Conservation (phyloP, 1,139 yeast genomes). For the Hyphopichia pseudoburtonii region DNA sequence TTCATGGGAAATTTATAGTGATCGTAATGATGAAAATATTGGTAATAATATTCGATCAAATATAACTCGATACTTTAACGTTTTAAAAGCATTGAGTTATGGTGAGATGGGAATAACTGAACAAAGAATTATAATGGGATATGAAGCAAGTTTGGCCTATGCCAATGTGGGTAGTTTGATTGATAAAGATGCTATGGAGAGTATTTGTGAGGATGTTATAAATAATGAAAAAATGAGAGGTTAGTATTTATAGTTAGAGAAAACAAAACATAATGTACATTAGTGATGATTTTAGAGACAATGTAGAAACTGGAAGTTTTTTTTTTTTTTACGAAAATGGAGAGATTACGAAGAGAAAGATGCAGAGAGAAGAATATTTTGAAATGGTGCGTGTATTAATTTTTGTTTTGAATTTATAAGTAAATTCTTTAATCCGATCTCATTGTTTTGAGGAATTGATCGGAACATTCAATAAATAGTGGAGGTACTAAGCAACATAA, state of each 20-base stretch:
- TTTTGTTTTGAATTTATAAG: no score
- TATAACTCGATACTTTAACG: conserved; percentile 82
- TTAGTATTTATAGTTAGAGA: not conserved
- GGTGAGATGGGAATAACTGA: conserved; percentile 89
- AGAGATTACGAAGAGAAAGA: no score
- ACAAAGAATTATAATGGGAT: conserved; percentile 72
- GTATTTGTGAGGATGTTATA: conserved; percentile 73
- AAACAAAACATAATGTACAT: not conserved
- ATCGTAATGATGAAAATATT: conserved; percentile 71
- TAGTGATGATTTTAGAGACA: no score
- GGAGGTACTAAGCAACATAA: no score
- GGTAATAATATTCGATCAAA: conserved; percentile 62
- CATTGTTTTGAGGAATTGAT: no score
- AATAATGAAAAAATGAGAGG: conserved; percentile 76
- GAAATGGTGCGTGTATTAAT: no score
- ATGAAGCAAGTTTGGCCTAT: conserved; percentile 85
- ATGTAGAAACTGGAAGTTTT: no score
- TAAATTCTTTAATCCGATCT: no score
- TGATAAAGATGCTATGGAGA: conserved; percentile 71
- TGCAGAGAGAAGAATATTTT: no score
- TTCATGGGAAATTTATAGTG: conserved; percentile 94
- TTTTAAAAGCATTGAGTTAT: conserved; percentile 73
- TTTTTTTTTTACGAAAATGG: no score
- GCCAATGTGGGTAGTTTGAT: conserved; percentile 72
- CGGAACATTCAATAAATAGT: no score